These are phyloP conservation scores for Candida piceae DNA, from an alignment of 805 yeast species.

Conservation along the genomic window DNA sequence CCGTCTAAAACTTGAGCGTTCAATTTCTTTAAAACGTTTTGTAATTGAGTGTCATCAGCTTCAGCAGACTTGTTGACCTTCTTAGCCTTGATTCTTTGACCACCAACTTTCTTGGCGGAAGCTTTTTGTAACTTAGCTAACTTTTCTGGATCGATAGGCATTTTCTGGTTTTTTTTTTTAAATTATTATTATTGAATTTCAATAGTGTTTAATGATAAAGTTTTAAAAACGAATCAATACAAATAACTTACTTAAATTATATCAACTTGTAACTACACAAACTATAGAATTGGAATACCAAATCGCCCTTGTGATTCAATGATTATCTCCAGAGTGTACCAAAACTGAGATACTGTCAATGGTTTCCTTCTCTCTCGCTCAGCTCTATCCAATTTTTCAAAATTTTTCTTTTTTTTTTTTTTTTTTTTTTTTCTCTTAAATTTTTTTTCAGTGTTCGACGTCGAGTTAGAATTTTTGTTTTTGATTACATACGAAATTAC, in stretches of 20 bases:
- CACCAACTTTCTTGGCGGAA: constrained; percentile 77
- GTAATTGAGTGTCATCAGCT: constrained; percentile 88
- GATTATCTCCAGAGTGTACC: no score
- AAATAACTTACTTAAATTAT: no score
- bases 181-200: background rate
- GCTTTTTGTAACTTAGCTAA: constrained; percentile 87
- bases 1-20: constrained; percentile 84
- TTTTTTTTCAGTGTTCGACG: constrained; percentile 4
- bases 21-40: constrained; percentile 81
- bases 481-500: no score
- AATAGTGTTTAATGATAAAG: no score
- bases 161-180: constrained; percentile 17
- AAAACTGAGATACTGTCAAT: no score
- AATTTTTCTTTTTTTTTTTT: background rate
- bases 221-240: no score
- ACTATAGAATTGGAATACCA: no score
- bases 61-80: constrained; percentile 61
- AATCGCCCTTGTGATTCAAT: no score
- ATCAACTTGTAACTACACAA: no score
- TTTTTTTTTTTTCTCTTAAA: constrained; percentile 2
- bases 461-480: no score
- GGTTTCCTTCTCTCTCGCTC: no score
- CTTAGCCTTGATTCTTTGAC: constrained; percentile 88
- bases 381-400: no score
- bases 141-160: constrained; percentile 93